Conservation (phyloP, 805 yeast genomes). For the Diddensiella santjacobensis region DNA sequence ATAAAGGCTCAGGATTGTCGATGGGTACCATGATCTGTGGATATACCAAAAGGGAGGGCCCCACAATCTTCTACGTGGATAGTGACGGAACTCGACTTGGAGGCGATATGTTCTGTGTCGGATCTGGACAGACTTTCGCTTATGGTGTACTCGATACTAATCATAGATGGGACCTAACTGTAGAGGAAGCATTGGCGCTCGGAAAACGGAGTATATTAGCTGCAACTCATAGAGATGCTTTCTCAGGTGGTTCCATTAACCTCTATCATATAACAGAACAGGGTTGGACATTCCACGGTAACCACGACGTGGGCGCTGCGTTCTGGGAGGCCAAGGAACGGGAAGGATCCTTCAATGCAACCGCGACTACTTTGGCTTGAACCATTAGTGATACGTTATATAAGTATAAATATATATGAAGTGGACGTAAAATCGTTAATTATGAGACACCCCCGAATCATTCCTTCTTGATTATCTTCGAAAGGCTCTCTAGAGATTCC, state of each 20-base stretch:
- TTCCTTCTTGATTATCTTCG: conserved; percentile 12
- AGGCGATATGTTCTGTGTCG: conserved; percentile 95
- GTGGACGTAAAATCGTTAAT: conserved; percentile 10
- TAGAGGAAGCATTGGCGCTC: conserved; percentile 88
- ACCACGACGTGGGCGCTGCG: conserved; percentile 82
- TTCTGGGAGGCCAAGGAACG: conserved; percentile 88
- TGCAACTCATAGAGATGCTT: conserved; percentile 98
- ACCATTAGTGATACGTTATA: background rate
- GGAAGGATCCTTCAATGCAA: conserved; percentile 88
- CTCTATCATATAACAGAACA: conserved; percentile 86
- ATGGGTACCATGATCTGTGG: conserved; percentile 99
- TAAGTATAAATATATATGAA: conserved; percentile 2
- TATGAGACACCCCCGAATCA: background rate
- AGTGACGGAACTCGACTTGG: conserved; percentile 94
- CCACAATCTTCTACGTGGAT: conserved; percentile 92
- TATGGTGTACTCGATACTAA: conserved; percentile 96
- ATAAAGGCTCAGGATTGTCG: conserved; percentile 96
- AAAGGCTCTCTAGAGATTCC: conserved; percentile 7
- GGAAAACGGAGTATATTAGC: conserved; percentile 96
- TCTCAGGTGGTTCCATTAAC: conserved; percentile 94
- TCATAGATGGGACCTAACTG: conserved; percentile 84
- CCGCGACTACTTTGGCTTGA: conserved; percentile 40
- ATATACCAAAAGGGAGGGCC: conserved; percentile 90
- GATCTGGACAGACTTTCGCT: conserved; percentile 98
- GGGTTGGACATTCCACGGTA: conserved; percentile 97